phyloP scores from a whole-genome alignment of 345 rosid species.

The Gossypium rotundifolium region DNA sequence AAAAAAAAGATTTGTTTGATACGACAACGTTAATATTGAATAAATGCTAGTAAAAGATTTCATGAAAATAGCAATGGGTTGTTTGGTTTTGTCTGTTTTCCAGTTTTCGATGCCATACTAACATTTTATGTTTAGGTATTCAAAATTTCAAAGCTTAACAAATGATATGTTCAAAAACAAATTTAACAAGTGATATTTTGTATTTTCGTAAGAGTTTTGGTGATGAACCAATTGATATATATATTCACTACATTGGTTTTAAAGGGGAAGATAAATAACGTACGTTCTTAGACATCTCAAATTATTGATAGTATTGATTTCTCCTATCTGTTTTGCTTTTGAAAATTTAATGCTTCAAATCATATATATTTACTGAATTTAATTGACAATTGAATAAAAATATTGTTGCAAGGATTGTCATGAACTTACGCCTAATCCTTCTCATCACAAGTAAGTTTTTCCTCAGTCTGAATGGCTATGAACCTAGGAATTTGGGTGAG shows the following conservation, averaged over 20 bases:
- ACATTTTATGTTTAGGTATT: conserved; percentile 39
- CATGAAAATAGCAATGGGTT: neutral
- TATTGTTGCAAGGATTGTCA: no score
- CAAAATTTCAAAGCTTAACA: conserved; percentile 79
- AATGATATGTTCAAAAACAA: conserved; percentile 47
- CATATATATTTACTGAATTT: no score
- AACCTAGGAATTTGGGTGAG: neutral
- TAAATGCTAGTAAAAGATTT: neutral
- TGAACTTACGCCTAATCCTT: conserved; percentile 51
- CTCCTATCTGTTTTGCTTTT: no score
- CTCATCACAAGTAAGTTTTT: conserved; percentile 82
- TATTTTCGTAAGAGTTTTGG: conserved; percentile 85
- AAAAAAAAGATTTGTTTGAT: neutral
- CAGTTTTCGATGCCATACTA: neutral
- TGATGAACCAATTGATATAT: conserved; percentile 48
- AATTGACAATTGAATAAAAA: no score
- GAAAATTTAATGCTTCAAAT: neutral
- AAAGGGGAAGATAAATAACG: conserved; percentile 96
- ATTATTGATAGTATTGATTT: neutral
- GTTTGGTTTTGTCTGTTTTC: neutral
- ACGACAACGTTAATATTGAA: neutral
- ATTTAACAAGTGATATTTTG: no score
- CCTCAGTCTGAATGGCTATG: neutral
- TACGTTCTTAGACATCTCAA: conserved; percentile 21
- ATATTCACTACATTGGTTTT: conserved; percentile 76